Percentiles rank a stretch among this genome's conserved stretches.
Evolutionary conservation across 2,329 filamentous ascomycete genomes (phyloP).

Genomic region (Emericellopsis atlantica): DNA sequence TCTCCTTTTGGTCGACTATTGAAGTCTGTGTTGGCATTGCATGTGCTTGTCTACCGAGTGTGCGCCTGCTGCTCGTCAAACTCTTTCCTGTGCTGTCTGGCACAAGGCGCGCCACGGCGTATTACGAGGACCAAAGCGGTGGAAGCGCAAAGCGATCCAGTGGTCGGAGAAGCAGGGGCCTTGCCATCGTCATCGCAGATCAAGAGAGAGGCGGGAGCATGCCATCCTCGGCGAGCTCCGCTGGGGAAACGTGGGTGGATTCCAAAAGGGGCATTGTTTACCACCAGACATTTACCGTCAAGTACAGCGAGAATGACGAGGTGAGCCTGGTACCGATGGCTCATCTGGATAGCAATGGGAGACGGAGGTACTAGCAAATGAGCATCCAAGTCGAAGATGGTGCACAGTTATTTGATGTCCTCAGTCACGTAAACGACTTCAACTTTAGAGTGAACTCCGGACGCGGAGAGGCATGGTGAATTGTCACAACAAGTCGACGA

Average conservation of each 20-base stretch:
- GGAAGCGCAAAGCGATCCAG: background rate
- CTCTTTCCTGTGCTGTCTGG: background rate
- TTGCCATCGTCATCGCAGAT: background rate
- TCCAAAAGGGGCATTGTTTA: background rate
- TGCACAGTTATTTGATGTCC: too few relatives aligned
- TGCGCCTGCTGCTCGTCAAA: slow-evolving; percentile 9
- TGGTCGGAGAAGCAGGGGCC: background rate
- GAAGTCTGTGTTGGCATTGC: slow-evolving; percentile 12
- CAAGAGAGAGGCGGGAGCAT: background rate
- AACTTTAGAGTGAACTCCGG: too few relatives aligned
- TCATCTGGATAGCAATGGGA: background rate
- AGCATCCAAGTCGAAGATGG: too few relatives aligned
- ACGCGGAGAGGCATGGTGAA: too few relatives aligned
- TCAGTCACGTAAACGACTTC: too few relatives aligned
- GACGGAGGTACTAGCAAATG: too few relatives aligned
- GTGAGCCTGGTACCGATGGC: background rate
- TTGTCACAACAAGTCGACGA: too few relatives aligned
- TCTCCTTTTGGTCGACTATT: slow-evolving; percentile 10
- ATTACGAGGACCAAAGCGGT: background rate
- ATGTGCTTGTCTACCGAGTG: slow-evolving; percentile 11
- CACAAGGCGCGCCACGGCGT: background rate
- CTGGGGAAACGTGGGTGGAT: background rate
- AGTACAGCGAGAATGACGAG: background rate
- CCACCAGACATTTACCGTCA: background rate
- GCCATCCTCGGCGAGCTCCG: background rate